Base-by-base conservation (phyloP, 352 stramenopile genomes). In the Phytophthora pluvialis region DNA sequence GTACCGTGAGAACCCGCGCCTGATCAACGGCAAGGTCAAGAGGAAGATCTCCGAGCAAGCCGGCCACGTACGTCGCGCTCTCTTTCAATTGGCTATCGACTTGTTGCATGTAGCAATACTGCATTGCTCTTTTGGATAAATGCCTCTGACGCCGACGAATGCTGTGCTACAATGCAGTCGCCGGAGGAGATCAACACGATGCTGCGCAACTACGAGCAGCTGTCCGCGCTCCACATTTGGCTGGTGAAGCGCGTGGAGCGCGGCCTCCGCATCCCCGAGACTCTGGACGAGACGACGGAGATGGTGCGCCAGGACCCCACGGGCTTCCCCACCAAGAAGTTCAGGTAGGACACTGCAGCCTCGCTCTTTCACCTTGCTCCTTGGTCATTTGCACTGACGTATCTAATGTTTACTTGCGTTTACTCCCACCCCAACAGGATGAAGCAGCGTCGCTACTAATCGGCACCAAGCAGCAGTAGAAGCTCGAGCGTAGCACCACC, bases 161-260 rank as follows among this genome's bases (percentile, higher is more conserved):
- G 11, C 46, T 45, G 10, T 70, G 28, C 21, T 42, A 4, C 36
- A 0, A 9, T 61, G 16, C 46, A 94, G 86, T 87, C 80, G 10
- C 67, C 86, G 5, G 87, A 94, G 64, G 83, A 95, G 52, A 91
- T 95, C 70, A 95, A 95, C 72, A 91, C 85, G 65, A 89, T 94
- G 82, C 58, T 95, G 25, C 83, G 84, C 58, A 81, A 93, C 57
- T 95, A 92, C 71, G 86, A 94, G 54, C 88, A 95, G 67, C 64
- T 95, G 26, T 80, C 74, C 31, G 81, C 81, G 25, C 70, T 95
- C 36, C 88, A 79, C 53, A 64, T 83, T 64, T 95, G 88, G 88
- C 78, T 95, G 18, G 58, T 78, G 46, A 94, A 94, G 75, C 88
- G 88, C 29, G 86, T 93, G 49, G 82, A 94, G 52, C 85, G 88